phyloP scores from a whole-genome alignment of 192 early-diverging fungal genomes.

The Jimgerdemannia flammicorona region DNA sequence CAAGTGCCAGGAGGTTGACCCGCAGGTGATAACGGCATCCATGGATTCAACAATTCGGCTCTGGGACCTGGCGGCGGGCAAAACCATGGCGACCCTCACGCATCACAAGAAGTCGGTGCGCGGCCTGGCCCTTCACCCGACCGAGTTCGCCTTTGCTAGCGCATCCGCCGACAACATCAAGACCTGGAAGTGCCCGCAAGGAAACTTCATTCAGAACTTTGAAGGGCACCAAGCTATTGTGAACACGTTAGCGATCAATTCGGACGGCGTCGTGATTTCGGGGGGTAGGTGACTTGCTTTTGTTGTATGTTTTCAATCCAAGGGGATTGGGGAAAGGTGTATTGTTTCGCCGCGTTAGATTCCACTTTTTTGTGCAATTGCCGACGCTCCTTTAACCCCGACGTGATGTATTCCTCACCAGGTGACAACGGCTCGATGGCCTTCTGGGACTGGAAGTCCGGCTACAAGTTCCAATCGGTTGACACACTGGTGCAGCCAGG shows the following conservation, averaged over 20 bases:
- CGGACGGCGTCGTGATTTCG: constrained; percentile 91
- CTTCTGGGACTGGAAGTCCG: constrained; percentile 97
- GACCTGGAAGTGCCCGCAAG: constrained; percentile 95
- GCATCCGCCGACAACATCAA: constrained; percentile 90
- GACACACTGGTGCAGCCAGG: constrained; percentile 92
- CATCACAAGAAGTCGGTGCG: constrained; percentile 99
- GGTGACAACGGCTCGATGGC: constrained; percentile 94
- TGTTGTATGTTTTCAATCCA: constrained; percentile 2
- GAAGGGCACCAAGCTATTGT: constrained; percentile 85
- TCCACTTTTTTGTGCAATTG: neutral
- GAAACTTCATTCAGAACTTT: constrained; percentile 94
- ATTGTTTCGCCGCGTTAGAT: neutral
- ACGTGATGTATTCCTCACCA: constrained; percentile 15
- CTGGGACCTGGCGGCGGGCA: constrained; percentile 98
- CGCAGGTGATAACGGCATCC: constrained; percentile 92
- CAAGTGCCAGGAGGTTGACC: constrained; percentile 92
- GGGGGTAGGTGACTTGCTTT: constrained; percentile 59
- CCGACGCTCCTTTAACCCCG: neutral
- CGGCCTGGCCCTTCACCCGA: constrained; percentile 87
- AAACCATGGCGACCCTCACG: constrained; percentile 88
- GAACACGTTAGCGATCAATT: constrained; percentile 86
- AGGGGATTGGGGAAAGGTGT: neutral
- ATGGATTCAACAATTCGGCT: constrained; percentile 91
- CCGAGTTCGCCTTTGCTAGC: constrained; percentile 90
- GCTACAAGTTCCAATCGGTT: constrained; percentile 89